Base-by-base conservation (phyloP, 495 filamentous ascomycete species). In the Talaromyces nanjingensis region DNA sequence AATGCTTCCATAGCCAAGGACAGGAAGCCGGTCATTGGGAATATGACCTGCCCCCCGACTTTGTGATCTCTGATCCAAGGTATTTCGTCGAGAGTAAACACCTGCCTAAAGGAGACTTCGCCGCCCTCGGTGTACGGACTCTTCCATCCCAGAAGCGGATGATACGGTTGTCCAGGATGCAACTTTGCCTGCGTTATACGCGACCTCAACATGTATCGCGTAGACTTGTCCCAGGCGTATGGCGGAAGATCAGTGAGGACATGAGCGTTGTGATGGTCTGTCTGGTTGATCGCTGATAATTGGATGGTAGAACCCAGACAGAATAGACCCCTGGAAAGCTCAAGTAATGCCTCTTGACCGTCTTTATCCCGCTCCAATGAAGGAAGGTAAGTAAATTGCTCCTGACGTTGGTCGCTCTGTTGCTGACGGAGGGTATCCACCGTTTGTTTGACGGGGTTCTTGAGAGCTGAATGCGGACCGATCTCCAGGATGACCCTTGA, bases 11-110 rank as follows among this genome's bases (percentile, higher is more conserved):
- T 65, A 1, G 81, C 84, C 78, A 86, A 84, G 1, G 79, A 69
- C 42, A 87, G 60, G 66, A 82, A 86, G 5, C 79, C 83, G 4
- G 84, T 77, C 64, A 78, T 78, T 5, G 85, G 84, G 67, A 83
- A 86, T 2, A 87, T 70, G 4, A 65, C 20, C 57, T 61, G 31
- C 29, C 37, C 63, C 14, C 66, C 71, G 14, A 78, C 45, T 1
- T 18, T 53, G 53, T 71, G 70, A 52, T 64, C 64, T 24, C 49
- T 22, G 14, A 71, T 59, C 69, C 69, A 71, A 3, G 69, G 59
- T 27, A 71, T 25, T 29, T 67, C 67, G 18, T 33, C 16, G 4
- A 63, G 20, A 25, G 49, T 33, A 4, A 71, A 47, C 34, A 70
- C 27, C 14, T 66, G 65, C 2, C 68, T 20, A 68, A 70, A 72